These are phyloP conservation scores for Dovyalis caffra DNA, from an alignment of 345 rosid species.

Conservation along the genomic window DNA sequence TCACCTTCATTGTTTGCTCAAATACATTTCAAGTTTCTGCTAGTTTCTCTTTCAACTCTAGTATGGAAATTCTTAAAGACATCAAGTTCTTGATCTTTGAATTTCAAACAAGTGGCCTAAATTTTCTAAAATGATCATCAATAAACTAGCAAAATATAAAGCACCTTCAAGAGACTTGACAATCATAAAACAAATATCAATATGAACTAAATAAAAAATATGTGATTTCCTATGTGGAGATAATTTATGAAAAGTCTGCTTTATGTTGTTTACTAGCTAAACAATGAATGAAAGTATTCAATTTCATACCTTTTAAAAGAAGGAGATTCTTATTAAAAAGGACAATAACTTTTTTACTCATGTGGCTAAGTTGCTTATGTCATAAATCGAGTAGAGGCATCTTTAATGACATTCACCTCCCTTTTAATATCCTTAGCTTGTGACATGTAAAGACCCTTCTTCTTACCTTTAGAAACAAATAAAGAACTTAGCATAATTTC, in stretches of 20 bases:
- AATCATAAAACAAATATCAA: neutral
- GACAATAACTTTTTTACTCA: neutral
- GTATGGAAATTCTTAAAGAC: neutral
- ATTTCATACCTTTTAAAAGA: neutral
- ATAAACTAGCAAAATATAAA: neutral
- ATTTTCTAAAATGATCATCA: neutral
- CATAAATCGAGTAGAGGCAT: neutral
- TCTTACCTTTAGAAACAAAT: neutral
- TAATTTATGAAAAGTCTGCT: neutral
- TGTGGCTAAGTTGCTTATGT: neutral
- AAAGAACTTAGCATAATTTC: neutral
- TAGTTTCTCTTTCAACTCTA: neutral
- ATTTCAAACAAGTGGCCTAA: neutral
- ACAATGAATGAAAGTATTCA: neutral
- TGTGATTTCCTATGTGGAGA: neutral
- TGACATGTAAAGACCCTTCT: neutral
- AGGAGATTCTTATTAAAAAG: neutral
- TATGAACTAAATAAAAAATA: neutral
- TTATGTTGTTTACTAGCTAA: neutral
- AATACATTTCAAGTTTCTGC: neutral
- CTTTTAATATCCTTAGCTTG: neutral
- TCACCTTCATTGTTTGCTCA: neutral
- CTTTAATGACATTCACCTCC: neutral
- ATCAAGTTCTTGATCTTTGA: neutral
- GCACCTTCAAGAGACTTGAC: neutral